These are phyloP conservation scores for Lupinus albus DNA, from an alignment of 306 rosid genomes.

Conservation along the genomic window DNA sequence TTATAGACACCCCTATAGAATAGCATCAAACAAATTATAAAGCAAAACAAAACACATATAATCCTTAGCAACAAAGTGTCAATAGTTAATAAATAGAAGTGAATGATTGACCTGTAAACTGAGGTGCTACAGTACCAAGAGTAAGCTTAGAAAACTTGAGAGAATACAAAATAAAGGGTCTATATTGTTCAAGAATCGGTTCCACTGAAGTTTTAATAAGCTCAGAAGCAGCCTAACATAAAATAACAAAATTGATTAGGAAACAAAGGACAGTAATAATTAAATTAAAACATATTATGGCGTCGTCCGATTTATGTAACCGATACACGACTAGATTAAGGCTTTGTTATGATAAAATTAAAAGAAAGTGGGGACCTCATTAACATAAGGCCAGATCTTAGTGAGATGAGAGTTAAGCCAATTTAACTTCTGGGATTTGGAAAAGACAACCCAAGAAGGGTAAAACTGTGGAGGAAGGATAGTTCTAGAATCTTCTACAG, in stretches of 20 bases:
- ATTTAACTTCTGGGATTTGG: slow-evolving; percentile 73
- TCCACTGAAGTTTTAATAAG: slow-evolving; percentile 76
- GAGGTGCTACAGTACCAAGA: slow-evolving; percentile 95
- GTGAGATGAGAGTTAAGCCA: slow-evolving; percentile 84
- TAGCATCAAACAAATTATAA: slow-evolving; percentile 40
- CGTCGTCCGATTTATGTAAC: no score
- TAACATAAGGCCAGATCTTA: slow-evolving; percentile 94
- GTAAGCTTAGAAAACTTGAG: slow-evolving; percentile 90
- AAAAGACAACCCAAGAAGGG: slow-evolving; percentile 95
- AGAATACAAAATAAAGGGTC: slow-evolving; percentile 67
- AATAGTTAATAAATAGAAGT: not conserved
- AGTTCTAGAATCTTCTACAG: slow-evolving; percentile 86
- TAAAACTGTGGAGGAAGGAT: slow-evolving; percentile 72
- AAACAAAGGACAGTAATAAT: no score
- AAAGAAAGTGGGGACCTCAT: slow-evolving; percentile 53
- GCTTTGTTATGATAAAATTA: no score
- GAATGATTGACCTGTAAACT: slow-evolving; percentile 78
- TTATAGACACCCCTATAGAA: slow-evolving; percentile 72
- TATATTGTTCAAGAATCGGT: slow-evolving; percentile 83
- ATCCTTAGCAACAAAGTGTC: slow-evolving; percentile 1
- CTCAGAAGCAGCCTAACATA: slow-evolving; percentile 90
- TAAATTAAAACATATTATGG: no score
- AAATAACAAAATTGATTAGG: not conserved
- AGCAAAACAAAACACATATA: not conserved
- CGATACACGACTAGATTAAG: no score